Conservation (phyloP, 495 filamentous ascomycete genomes). For the Thozetella sp. region DNA sequence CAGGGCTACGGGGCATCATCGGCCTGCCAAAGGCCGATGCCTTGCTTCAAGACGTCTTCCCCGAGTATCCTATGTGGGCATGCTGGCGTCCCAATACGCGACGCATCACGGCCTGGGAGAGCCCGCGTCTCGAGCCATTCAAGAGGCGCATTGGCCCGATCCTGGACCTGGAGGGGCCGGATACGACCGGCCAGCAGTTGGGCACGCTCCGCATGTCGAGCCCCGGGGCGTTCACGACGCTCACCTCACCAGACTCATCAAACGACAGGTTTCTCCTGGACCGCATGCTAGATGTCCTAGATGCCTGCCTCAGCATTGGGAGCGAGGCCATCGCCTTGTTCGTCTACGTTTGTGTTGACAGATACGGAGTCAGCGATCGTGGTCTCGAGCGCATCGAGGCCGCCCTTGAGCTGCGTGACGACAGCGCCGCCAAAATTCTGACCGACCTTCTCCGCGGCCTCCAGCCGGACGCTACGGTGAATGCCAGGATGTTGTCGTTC, state of each 20-base stretch:
- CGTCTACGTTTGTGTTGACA: conserved; percentile 10
- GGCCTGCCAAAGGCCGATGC: conserved; percentile 7
- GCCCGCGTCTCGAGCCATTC: not conserved
- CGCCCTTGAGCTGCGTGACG: conserved; percentile 3
- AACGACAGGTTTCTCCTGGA: conserved; percentile 11
- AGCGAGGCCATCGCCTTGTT: conserved; percentile 6
- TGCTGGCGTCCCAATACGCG: conserved; percentile 8
- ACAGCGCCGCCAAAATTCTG: conserved; percentile 1
- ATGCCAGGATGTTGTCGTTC: not conserved
- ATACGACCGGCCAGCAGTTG: conserved; percentile 13
- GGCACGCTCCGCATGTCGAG: conserved; percentile 12
- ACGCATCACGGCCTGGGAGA: conserved; percentile 13
- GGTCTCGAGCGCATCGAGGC: conserved; percentile 10
- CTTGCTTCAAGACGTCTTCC: conserved; percentile 12
- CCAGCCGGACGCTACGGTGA: not conserved
- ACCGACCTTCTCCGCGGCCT: not conserved
- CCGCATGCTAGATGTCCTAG: conserved; percentile 11
- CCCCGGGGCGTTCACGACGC: conserved; percentile 6
- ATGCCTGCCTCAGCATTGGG: conserved; percentile 7
- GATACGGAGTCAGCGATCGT: not conserved
- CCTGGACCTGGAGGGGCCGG: conserved; percentile 16
- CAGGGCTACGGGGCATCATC: conserved; percentile 6
- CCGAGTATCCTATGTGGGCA: conserved; percentile 16
- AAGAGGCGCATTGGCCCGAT: not conserved
- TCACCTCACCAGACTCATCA: not conserved